Evolutionary conservation across 352 stramenopile genomes (phyloP), one percentile per base, ranked within the genome.

Genomic region (Phytophthora podocarpi): DNA sequence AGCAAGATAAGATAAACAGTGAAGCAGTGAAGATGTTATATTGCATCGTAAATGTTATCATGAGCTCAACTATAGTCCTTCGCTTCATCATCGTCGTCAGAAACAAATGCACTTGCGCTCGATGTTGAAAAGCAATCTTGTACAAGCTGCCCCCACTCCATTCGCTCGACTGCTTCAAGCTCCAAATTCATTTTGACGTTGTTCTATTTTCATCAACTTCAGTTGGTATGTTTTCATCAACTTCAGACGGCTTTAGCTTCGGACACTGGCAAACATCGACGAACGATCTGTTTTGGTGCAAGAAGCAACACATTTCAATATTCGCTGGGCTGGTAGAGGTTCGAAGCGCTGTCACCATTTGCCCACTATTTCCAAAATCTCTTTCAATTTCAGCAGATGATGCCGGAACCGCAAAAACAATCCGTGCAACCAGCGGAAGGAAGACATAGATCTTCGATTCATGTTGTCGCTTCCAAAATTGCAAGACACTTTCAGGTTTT

Each of bases 261-360:
- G 35, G 48, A 24, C 48, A 56, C 18, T 56, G 48, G 9, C 32
- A 47, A 16, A 47, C 16, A 5, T 47, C 48, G 15, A 56, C n/a
- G n/a, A 56, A 56, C 3, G n/a, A 13, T 0, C 15, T 2, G 16
- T 47, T 56, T 20, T 37, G 48, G 15, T 30, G n/a, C n/a, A 9
- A 56, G 35, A 56, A 56, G 24, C 32, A 36, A 2, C 7, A 23
- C 24, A 47, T 47, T 6, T 56, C 34, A 16, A 47, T 56, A 13
- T 46, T 56, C 7, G 27, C 8, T 0, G 24, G 10, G 23, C n/a
- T 47, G 7, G 35, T 56, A 4, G 34, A 56, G n/a, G 34, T n/a
- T 20, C 48, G 12, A 11, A 47, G 35, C 2, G 23, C 11, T 16
- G 7, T 46, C 16, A 47, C 36, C 7, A 56, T n/a, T 26, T 47